These are phyloP conservation scores for Waltergamsia citrina DNA, from an alignment of 2,329 filamentous ascomycete genomes.

Conservation along the genomic window DNA sequence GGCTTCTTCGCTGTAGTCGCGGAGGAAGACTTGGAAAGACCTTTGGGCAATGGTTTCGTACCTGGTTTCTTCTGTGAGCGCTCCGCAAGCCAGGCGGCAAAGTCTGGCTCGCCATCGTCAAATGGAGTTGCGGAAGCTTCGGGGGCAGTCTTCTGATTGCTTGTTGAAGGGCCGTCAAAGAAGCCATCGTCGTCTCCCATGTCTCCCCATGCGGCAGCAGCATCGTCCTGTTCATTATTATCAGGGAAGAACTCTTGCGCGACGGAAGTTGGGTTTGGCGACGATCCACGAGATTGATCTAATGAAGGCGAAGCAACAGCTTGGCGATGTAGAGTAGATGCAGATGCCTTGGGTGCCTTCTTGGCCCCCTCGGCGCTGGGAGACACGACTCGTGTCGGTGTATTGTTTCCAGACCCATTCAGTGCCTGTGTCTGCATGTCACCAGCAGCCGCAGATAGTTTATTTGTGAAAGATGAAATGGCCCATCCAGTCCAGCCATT, in stretches of 20 bases:
- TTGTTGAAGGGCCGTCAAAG: no score
- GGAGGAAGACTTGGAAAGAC: slow-evolving; percentile 53
- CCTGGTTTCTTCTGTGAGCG: slow-evolving; percentile 66
- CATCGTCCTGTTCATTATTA: slow-evolving; percentile 42
- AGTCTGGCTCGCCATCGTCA: slow-evolving; percentile 87
- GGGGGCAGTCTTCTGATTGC: slow-evolving; percentile 17
- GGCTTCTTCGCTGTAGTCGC: slow-evolving; percentile 29
- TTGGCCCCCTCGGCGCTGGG: slow-evolving; percentile 27
- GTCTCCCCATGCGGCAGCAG: slow-evolving; percentile 68
- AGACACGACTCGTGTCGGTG: slow-evolving; percentile 29
- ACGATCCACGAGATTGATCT: slow-evolving; percentile 36
- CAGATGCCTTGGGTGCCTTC: slow-evolving; percentile 35
- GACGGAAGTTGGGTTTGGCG: slow-evolving; percentile 30
- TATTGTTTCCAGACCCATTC: slow-evolving; percentile 29
- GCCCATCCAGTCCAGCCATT: slow-evolving; percentile 93
- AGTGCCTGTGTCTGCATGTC: slow-evolving; percentile 58
- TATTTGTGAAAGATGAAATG: slow-evolving; percentile 97
- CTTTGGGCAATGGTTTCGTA: slow-evolving; percentile 69
- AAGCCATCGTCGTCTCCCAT: slow-evolving; percentile 35
- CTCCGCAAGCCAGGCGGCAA: slow-evolving; percentile 88
- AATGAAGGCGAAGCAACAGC: slow-evolving; percentile 42
- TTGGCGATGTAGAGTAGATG: slow-evolving; percentile 52
- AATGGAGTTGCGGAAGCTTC: slow-evolving; percentile 41
- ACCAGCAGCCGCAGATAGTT: slow-evolving; percentile 72
- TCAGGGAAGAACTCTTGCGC: slow-evolving; percentile 43